These are phyloP conservation scores for Sophora flavescens DNA, from an alignment of 306 rosid genomes.

Conservation along the genomic window DNA sequence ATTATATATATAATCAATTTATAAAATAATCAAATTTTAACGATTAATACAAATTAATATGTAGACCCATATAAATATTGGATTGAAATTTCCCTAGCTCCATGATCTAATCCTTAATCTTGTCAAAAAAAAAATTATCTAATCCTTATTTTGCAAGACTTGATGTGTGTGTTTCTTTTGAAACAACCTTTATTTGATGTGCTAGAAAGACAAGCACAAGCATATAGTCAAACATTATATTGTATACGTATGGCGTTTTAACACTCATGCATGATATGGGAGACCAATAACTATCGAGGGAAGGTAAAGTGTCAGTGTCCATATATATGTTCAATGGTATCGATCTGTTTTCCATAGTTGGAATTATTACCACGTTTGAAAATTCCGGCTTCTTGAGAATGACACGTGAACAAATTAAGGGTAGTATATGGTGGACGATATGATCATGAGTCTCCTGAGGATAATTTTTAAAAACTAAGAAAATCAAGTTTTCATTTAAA, in stretches of 20 bases:
- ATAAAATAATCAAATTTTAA: too few relatives aligned
- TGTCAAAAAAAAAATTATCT: too few relatives aligned
- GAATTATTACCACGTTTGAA: conserved; percentile 35
- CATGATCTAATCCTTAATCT: too few relatives aligned
- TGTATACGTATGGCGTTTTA: conserved; percentile 12
- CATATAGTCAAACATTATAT: conserved; percentile 38
- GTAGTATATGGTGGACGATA: conserved; percentile 19
- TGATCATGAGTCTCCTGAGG: too few relatives aligned
- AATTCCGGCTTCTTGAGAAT: conserved; percentile 45
- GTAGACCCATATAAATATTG: too few relatives aligned
- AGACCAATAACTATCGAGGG: conserved; percentile 41
- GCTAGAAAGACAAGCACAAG: conserved; percentile 24
- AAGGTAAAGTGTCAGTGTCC: conserved; percentile 62
- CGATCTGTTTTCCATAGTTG: conserved; percentile 34
- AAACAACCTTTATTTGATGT: not conserved
- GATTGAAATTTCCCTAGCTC: too few relatives aligned
- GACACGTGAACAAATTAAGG: conserved; percentile 61
- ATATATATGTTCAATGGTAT: conserved; percentile 34
- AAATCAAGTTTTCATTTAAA: too few relatives aligned
- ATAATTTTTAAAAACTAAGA: too few relatives aligned
- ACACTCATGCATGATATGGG: conserved; percentile 47
- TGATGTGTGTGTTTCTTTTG: not conserved
- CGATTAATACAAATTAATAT: too few relatives aligned
- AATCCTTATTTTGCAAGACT: not conserved
- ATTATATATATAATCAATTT: too few relatives aligned